A percentile compares a stretch with the other conserved stretches of the same genome.
These are phyloP conservation scores for Mycena vitilis DNA, from an alignment of 768 basidiomycete genomes.

Conservation along the genomic window DNA sequence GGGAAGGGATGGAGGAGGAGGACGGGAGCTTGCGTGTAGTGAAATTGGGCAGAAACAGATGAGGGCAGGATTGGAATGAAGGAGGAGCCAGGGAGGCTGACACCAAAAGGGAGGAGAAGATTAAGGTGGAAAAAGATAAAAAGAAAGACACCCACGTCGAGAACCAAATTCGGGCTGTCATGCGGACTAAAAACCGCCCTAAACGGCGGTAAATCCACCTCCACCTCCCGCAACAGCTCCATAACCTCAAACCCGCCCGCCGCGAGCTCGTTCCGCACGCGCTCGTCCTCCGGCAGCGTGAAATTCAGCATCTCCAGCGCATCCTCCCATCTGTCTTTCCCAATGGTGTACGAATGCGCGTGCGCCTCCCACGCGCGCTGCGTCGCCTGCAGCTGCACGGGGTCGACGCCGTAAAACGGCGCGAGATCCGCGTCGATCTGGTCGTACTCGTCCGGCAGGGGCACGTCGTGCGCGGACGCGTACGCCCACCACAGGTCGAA, in stretches of 20 bases:
- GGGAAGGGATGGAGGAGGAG: not conserved
- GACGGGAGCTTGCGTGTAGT: too few relatives aligned
- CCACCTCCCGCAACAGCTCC: conserved; percentile 54
- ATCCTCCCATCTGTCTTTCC: conserved; percentile 45
- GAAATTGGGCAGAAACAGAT: too few relatives aligned
- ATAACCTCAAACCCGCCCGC: conserved; percentile 49
- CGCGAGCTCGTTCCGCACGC: conserved; percentile 39
- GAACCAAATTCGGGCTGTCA: conserved; percentile 57
- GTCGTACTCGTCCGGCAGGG: conserved; percentile 89
- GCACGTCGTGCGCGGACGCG: conserved; percentile 72
- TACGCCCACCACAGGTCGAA: conserved; percentile 83
- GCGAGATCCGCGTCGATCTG: conserved; percentile 76
- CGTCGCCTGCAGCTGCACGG: conserved; percentile 49
- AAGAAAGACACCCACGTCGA: conserved; percentile 37
- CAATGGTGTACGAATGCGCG: conserved; percentile 53
- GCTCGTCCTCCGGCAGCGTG: conserved; percentile 41
- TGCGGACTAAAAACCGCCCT: conserved; percentile 64
- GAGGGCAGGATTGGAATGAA: too few relatives aligned
- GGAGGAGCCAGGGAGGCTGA: too few relatives aligned
- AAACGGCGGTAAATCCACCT: conserved; percentile 57
- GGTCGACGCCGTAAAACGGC: conserved; percentile 80
- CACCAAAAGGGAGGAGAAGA: not conserved
- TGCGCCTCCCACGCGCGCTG: conserved; percentile 52
- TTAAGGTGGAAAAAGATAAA: not conserved
- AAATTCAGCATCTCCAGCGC: conserved; percentile 45